A percentile compares a stretch with the other conserved stretches of the same genome.
These are phyloP conservation scores for Geotrichum fermentans DNA, from an alignment of 1,139 yeast genomes.

Conservation along the genomic window DNA sequence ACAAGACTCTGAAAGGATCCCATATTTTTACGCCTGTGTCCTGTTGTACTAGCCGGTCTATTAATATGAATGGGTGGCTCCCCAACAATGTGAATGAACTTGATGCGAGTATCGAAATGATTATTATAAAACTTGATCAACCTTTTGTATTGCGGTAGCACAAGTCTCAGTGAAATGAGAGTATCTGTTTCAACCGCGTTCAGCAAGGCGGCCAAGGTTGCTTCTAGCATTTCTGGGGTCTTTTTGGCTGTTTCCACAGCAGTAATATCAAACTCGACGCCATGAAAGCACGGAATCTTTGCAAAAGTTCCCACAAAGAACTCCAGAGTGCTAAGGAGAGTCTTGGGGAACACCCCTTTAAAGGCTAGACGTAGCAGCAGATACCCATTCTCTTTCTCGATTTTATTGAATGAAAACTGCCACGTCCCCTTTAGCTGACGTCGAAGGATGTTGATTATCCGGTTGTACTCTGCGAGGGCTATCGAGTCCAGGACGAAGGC, in stretches of 20 bases:
- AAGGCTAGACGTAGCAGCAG: conserved; percentile 5
- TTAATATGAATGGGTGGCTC: not conserved
- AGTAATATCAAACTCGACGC: conserved; percentile 12
- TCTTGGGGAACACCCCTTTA: not conserved
- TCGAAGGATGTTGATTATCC: not conserved
- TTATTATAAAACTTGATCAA: conserved; percentile 1
- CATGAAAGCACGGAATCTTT: conserved; percentile 9
- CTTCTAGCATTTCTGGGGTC: conserved; percentile 4
- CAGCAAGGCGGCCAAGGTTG: not conserved
- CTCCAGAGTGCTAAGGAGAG: not conserved
- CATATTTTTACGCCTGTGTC: conserved; percentile 4
- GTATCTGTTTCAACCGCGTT: not conserved
- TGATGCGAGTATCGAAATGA: conserved; percentile 1
- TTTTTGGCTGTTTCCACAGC: not conserved
- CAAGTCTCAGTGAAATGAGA: conserved; percentile 1
- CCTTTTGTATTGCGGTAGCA: conserved; percentile 6
- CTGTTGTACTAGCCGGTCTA: not conserved
- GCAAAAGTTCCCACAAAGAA: not conserved
- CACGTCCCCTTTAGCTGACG: conserved; percentile 1
- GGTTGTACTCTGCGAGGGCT: not conserved
- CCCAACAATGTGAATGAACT: conserved; percentile 1
- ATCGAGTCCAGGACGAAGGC: not conserved
- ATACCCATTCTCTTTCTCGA: not conserved
- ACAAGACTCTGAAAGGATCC: conserved; percentile 1
- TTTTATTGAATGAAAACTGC: conserved; percentile 6